Evolutionary conservation across 768 basidiomycete genomes (phyloP), one percentile per base, ranked within the genome.

Genomic region (Rhizopogon vinicolor): DNA sequence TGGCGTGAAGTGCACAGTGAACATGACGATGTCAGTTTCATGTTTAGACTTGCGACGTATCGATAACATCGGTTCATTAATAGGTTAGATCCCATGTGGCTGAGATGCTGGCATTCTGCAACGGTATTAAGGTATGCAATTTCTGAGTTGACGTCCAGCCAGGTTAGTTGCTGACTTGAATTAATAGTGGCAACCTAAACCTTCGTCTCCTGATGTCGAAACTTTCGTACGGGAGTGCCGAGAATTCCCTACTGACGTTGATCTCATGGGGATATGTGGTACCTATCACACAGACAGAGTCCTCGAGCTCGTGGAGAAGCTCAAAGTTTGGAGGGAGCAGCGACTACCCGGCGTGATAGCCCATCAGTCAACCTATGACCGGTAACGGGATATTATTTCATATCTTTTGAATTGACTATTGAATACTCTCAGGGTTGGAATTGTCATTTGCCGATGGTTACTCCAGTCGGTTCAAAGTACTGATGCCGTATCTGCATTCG

Each of bases 361-460:
- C 4, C 87, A 91, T 63, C 86, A 91, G 63, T 93, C 91, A 0
- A 85, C 80, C n/a, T 93, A 93, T 61, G 92, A 95, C 64, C 81
- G 86, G 81, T 85, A 65, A 40, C 76, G 66, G 35, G 14, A 49
- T 45, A 56, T 25, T 41, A 7, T n/a, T 41, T 39, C 18, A 14
- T 44, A 18, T 22, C 19, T 46, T 37, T 31, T 35, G 12, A 12
- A 31, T 28, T 28, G 6, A 39, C 29, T 18, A 12, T 31, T 56
- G 41, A 52, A 46, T 41, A 45, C 39, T 37, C 16, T 31, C 63
- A 86, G 86, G 63, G 81, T 85, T 63, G 83, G 82, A 12, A 75
- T 86, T 31, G 79, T 82, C 0, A 76, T 89, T 37, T 89, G 87
- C 74, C 86, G 84, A 63, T 93, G 90, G 87, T 72, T 93, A 28